Percentiles rank a stretch among this genome's conserved stretches.
phyloP scores from a whole-genome alignment of 2,329 filamentous ascomycete genomes.

The Cadophora gregata region DNA sequence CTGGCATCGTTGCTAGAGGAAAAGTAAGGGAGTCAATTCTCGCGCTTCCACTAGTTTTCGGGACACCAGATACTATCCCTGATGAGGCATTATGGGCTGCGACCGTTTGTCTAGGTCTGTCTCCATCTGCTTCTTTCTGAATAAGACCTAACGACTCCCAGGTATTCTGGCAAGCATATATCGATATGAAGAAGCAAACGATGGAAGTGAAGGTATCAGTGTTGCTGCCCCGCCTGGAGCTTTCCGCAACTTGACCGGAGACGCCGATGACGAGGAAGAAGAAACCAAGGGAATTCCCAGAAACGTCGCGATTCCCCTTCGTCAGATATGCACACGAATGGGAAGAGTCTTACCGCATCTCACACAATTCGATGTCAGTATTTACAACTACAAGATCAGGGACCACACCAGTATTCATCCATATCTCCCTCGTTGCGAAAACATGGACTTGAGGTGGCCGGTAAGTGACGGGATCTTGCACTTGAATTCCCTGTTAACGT shows the following conservation, averaged over 20 bases:
- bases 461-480: background rate
- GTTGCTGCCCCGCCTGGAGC: background rate
- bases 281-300: conserved; percentile 3
- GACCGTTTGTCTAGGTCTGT: background rate
- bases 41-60: background rate
- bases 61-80: background rate
- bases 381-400: conserved; percentile 5
- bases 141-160: background rate
- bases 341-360: conserved; percentile 2
- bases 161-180: background rate
- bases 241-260: background rate
- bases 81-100: background rate
- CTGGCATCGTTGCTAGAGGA: background rate
- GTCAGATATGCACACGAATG: background rate
- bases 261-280: background rate
- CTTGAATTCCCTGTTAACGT: background rate
- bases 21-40: background rate
- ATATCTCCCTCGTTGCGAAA: background rate
- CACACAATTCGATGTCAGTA: background rate
- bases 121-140: background rate
- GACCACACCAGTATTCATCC: conserved; percentile 1
- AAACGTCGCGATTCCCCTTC: background rate
- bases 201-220: conserved; percentile 5
- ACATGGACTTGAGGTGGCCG: conserved; percentile 6
- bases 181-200: background rate